phyloP scores from a whole-genome alignment of 305 asterid species.

The Fraxinus platypoda region DNA sequence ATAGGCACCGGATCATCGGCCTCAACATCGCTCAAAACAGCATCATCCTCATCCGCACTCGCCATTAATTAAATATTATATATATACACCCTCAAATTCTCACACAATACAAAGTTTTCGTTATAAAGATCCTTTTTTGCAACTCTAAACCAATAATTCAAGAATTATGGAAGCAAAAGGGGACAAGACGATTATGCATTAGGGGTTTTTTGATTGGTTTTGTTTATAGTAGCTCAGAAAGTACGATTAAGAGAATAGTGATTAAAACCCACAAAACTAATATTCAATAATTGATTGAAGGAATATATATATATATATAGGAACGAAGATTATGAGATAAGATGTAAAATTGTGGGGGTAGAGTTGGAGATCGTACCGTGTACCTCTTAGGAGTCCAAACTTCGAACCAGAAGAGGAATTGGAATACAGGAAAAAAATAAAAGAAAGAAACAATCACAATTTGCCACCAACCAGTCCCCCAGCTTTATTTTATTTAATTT shows the following conservation, averaged over 20 bases:
- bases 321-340: conserved; percentile 5
- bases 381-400: conserved; percentile 25
- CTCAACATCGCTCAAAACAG: conserved; percentile 89
- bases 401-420: conserved; percentile 12
- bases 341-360: conserved; percentile 1
- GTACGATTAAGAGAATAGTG: not conserved
- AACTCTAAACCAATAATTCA: conserved; percentile 22
- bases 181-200: not conserved
- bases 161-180: conserved; percentile 7
- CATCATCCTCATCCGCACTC: conserved; percentile 59
- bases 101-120: conserved; percentile 11
- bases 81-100: conserved; percentile 18
- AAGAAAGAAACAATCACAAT: not conserved
- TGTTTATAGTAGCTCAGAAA: conserved; percentile 10
- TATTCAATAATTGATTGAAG: conserved; percentile 1
- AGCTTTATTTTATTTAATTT: not conserved
- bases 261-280: conserved; percentile 14
- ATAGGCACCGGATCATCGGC: conserved; percentile 71
- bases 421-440: not conserved
- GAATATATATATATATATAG: not conserved
- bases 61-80: conserved; percentile 44
- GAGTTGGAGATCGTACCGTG: conserved; percentile 23
- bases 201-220: conserved; percentile 27
- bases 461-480: not conserved
- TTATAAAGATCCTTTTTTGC: conserved; percentile 2